Conservation (phyloP, 73 alveolate genomes). For the Tetrahymena thermophila region DNA sequence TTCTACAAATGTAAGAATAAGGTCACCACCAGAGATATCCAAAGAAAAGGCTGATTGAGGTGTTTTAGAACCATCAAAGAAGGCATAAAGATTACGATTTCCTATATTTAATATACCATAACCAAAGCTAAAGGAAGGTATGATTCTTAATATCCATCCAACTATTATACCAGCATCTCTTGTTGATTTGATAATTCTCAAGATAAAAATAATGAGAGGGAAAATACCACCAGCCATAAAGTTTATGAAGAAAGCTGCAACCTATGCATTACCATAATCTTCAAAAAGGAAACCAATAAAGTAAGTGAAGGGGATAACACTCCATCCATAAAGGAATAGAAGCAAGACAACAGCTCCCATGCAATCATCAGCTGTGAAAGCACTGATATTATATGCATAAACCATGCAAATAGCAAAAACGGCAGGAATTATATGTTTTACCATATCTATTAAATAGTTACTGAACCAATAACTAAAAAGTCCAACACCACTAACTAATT, state of each 20-base stretch:
- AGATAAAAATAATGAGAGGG: conserved; percentile 45
- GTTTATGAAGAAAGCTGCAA: conserved; percentile 40
- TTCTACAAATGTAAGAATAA: conserved; percentile 10
- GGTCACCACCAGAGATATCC: conserved; percentile 39
- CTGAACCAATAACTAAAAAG: conserved; percentile 85
- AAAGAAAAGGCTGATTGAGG: conserved; percentile 19
- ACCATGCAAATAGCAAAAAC: conserved; percentile 56
- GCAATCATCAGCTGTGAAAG: conserved; percentile 23
- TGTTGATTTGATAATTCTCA: conserved; percentile 59
- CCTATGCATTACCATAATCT: conserved; percentile 50
- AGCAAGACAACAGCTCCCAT: conserved; percentile 51
- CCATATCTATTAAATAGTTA: conserved; percentile 75
- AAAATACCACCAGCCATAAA: conserved; percentile 55
- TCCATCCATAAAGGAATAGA: conserved; percentile 62
- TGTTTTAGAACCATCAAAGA: conserved; percentile 18
- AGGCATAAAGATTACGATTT: conserved; percentile 7
- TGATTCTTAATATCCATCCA: conserved; percentile 72
- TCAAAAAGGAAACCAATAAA: conserved; percentile 52
- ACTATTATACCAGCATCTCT: conserved; percentile 53
- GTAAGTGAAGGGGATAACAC: conserved; percentile 69
- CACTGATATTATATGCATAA: conserved; percentile 47
- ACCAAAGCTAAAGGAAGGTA: conserved; percentile 88
- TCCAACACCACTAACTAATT: conserved; percentile 82
- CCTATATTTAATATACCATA: conserved; percentile 71
- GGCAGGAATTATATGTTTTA: conserved; percentile 70